phyloP scores from a whole-genome alignment of 371 early-diverging fungal genomes.

The Mucor mucedo region DNA sequence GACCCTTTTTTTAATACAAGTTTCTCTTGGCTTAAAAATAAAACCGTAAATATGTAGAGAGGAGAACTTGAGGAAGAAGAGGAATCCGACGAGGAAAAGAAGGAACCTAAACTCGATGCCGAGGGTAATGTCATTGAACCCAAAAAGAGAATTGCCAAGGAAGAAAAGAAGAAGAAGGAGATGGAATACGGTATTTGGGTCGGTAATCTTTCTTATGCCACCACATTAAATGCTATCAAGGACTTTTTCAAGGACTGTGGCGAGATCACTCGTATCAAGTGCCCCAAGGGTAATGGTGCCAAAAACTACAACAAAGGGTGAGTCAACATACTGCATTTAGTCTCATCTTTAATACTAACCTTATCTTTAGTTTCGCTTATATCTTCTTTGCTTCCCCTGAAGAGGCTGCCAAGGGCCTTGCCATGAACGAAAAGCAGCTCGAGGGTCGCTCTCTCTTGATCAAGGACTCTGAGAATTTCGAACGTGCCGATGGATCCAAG shows the following conservation, averaged over 20 bases:
- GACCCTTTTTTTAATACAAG: not conserved
- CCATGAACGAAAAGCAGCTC: constrained; percentile 61
- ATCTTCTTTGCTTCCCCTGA: constrained; percentile 67
- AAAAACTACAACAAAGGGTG: constrained; percentile 61
- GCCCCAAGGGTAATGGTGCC: constrained; percentile 56
- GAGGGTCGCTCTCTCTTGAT: constrained; percentile 71
- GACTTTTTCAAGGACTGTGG: constrained; percentile 66
- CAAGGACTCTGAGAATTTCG: constrained; percentile 67
- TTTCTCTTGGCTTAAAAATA: not conserved
- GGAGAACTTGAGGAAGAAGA: constrained; percentile 44
- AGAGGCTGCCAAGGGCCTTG: constrained; percentile 62
- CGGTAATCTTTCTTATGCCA: constrained; percentile 71
- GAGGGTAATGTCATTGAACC: constrained; percentile 26
- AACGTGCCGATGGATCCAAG: constrained; percentile 51
- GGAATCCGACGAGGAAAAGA: constrained; percentile 17
- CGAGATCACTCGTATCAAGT: constrained; percentile 69
- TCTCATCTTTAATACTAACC: not conserved
- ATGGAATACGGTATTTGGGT: constrained; percentile 74
- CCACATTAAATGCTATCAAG: constrained; percentile 57
- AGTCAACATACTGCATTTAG: not conserved
- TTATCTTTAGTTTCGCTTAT: constrained; percentile 65
- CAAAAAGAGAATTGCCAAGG: constrained; percentile 35
- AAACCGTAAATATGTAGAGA: constrained; percentile 25
- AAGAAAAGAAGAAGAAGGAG: constrained; percentile 46
- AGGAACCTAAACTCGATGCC: constrained; percentile 26